Evolutionary conservation across 169 alveolate genomes (phyloP).

Genomic region (Plasmodium inui): DNA sequence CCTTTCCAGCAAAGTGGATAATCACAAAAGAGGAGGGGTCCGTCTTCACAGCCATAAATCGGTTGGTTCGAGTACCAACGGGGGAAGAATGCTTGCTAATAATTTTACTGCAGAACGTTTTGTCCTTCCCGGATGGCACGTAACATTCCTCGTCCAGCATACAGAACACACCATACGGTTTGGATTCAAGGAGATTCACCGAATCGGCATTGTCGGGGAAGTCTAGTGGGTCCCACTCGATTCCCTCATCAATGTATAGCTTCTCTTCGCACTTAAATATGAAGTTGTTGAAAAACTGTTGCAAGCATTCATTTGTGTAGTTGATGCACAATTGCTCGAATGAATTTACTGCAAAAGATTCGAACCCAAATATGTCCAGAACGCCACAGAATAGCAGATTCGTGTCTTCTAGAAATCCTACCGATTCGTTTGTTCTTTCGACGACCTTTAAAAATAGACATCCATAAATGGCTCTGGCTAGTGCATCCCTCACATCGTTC

Average conservation of each 20-base stretch:
- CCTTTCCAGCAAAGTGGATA: slow-evolving; percentile 98
- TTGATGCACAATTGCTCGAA: slow-evolving; percentile 98
- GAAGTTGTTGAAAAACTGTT: slow-evolving; percentile 94
- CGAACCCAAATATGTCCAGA: slow-evolving; percentile 98
- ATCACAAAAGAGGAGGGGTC: slow-evolving; percentile 89
- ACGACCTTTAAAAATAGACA: slow-evolving; percentile 96
- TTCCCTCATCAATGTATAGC: slow-evolving; percentile 92
- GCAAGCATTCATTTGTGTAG: slow-evolving; percentile 97
- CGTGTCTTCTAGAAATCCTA: slow-evolving; percentile 81
- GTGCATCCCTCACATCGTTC: slow-evolving; percentile 93
- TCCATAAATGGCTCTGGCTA: slow-evolving; percentile 97
- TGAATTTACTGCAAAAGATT: slow-evolving; percentile 95
- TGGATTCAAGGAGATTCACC: slow-evolving; percentile 93
- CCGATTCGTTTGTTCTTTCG: slow-evolving; percentile 93
- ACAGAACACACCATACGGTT: slow-evolving; percentile 89
- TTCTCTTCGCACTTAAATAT: slow-evolving; percentile 96
- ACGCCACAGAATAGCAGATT: slow-evolving; percentile 90
- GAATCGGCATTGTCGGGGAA: slow-evolving; percentile 97
- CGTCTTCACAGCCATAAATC: slow-evolving; percentile 87
- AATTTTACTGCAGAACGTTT: slow-evolving; percentile 86
- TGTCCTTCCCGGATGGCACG: slow-evolving; percentile 93
- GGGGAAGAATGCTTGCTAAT: slow-evolving; percentile 77
- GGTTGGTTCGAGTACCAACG: slow-evolving; percentile 25
- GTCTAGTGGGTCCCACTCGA: slow-evolving; percentile 95
- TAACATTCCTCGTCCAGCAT: slow-evolving; percentile 95